Evolutionary conservation across 139 green algal genomes (phyloP).

Genomic region (Pleodorina starrii): DNA sequence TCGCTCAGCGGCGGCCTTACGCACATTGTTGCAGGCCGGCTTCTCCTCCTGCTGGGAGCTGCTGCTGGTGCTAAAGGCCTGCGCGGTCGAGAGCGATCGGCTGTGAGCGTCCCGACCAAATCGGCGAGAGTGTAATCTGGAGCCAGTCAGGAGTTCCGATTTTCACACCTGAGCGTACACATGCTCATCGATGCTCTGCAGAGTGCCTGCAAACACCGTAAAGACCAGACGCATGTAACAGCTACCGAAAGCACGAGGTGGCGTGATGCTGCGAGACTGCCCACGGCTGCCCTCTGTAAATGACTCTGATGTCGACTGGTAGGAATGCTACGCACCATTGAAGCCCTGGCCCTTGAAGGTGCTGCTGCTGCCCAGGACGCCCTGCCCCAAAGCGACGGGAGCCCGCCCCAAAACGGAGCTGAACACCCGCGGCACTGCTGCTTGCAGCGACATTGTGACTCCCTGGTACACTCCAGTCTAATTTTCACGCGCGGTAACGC

Average conservation of each 20-base stretch:
- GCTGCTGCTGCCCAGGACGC: slow-evolving; percentile 35
- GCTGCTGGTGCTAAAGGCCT: slow-evolving; percentile 40
- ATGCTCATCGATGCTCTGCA: slow-evolving; percentile 40
- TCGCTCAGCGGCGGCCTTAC: neutral
- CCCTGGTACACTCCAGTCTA: neutral
- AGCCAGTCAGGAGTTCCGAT: neutral
- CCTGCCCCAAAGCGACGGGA: slow-evolving; percentile 18
- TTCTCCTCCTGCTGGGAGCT: slow-evolving; percentile 10
- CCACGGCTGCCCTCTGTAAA: neutral
- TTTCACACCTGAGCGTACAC: slow-evolving; percentile 30
- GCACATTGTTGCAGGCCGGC: neutral
- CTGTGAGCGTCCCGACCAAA: neutral
- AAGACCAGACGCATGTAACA: neutral
- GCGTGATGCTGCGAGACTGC: slow-evolving; percentile 9
- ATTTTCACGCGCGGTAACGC: no score
- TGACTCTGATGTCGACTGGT: neutral
- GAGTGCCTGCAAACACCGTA: neutral
- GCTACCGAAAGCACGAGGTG: neutral
- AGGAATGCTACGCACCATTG: neutral
- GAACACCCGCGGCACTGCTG: slow-evolving; percentile 29
- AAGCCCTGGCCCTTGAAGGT: slow-evolving; percentile 45
- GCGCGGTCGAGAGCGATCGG: neutral
- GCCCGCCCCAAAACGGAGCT: slow-evolving; percentile 35
- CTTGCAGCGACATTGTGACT: slow-evolving; percentile 46
- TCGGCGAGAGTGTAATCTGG: slow-evolving; percentile 30